phyloP scores from a whole-genome alignment of 805 yeast species.

The Wickerhamomyces ciferrii region DNA sequence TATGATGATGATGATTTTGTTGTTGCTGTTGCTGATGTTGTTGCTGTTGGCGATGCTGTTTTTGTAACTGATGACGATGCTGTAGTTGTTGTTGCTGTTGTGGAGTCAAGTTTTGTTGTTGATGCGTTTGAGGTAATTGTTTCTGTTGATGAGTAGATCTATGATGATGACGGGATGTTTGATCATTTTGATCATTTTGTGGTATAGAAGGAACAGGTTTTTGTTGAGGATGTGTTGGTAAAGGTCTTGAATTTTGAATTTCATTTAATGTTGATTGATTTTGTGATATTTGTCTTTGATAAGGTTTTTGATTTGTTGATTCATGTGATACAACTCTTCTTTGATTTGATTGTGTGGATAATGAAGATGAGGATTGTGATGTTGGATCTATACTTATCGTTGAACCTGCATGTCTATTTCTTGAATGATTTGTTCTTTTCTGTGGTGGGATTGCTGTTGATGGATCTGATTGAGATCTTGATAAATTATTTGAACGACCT shows the following conservation, averaged over 20 bases:
- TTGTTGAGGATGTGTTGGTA: neutral
- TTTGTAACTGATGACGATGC: slow-evolving; percentile 2
- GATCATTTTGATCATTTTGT: too few relatives aligned
- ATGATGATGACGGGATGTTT: too few relatives aligned
- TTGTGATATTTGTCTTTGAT: neutral
- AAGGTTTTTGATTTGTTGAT: neutral
- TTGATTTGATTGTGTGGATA: neutral
- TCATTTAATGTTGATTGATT: neutral
- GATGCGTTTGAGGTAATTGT: neutral
- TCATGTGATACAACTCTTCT: neutral
- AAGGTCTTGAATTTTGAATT: neutral
- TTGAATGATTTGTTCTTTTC: slow-evolving; percentile 26
- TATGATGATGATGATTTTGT: neutral
- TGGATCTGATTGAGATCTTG: slow-evolving; percentile 11
- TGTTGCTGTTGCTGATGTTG: slow-evolving; percentile 3
- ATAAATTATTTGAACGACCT: slow-evolving; percentile 1
- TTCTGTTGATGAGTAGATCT: slow-evolving; percentile 2
- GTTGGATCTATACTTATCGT: slow-evolving; percentile 9
- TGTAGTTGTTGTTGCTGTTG: slow-evolving; percentile 2
- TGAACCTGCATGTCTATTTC: slow-evolving; percentile 29
- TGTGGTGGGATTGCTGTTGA: slow-evolving; percentile 1
- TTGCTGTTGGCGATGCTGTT: slow-evolving; percentile 1
- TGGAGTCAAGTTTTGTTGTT: neutral
- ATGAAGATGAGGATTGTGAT: neutral
- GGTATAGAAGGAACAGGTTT: slow-evolving; percentile 1